These are phyloP conservation scores for Saraca asoca DNA, from an alignment of 331 rosid species.

Conservation along the genomic window DNA sequence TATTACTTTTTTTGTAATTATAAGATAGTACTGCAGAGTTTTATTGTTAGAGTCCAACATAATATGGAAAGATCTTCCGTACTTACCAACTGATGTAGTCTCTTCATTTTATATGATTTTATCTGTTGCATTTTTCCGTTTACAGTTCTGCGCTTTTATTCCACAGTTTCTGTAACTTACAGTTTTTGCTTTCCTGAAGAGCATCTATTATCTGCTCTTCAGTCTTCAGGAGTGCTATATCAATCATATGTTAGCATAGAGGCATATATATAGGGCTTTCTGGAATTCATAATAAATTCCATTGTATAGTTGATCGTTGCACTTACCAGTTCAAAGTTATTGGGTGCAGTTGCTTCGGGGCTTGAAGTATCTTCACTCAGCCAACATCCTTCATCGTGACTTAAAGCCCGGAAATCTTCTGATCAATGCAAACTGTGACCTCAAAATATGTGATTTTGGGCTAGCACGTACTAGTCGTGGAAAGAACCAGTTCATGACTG, in stretches of 20 bases:
- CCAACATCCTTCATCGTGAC: slow-evolving; percentile 90
- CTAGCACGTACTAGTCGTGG: slow-evolving; percentile 69
- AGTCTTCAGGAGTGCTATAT: too few relatives aligned
- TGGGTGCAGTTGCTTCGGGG: slow-evolving; percentile 75
- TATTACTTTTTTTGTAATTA: slow-evolving; percentile 16
- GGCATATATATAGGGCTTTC: slow-evolving; percentile 9
- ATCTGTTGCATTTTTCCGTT: slow-evolving; percentile 13
- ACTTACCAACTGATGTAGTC: background rate
- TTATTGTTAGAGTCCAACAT: background rate
- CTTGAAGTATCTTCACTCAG: slow-evolving; percentile 81
- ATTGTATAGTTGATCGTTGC: slow-evolving; percentile 31
- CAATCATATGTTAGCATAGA: too few relatives aligned
- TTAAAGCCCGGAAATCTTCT: slow-evolving; percentile 87
- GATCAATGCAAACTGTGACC: slow-evolving; percentile 78
- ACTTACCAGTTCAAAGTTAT: slow-evolving; percentile 32
- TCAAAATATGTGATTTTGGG: slow-evolving; percentile 88
- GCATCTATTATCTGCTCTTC: too few relatives aligned
- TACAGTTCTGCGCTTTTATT: slow-evolving; percentile 13
- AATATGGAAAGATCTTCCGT: background rate
- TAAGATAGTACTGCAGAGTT: slow-evolving; percentile 3
- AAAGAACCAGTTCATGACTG: slow-evolving; percentile 87
- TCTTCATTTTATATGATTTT: slow-evolving; percentile 10
- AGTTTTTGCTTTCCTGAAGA: slow-evolving; percentile 3
- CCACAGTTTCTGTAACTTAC: background rate
- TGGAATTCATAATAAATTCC: background rate